Evolutionary conservation across 2,329 filamentous ascomycete species (phyloP), one percentile per base, ranked within the genome.

Genomic region (Diaporthe velutina): DNA sequence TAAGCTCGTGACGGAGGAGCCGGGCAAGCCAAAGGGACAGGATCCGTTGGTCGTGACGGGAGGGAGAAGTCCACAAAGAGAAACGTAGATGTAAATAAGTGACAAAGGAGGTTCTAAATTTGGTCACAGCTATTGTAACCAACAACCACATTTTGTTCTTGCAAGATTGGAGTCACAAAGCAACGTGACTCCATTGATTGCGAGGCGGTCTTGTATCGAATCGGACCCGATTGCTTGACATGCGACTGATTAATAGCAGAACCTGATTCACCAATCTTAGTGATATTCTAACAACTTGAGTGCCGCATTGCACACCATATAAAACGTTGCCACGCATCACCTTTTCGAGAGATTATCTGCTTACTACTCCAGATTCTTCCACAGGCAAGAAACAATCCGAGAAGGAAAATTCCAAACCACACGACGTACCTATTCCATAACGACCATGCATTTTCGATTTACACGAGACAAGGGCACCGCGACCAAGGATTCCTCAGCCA

Each of bases 51-150:
- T 5, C 1, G 22, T 35, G n/a, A 60, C 54, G n/a, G 64, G 64
- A 54, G 64, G 64, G 4, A 68, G 64, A 10, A 68, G 48, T 40
- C 64, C 64, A 13, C 15, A 28, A 68, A 68, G 64, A 68, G 25
- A 13, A 2, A 17, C 48, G 19, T 68, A 5, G 40, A 15, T 30
- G 19, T 1, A 7, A 4, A 13, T 1, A 3, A 12, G 8, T 5
- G 1, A 54, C 25, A 68, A 22, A 54, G 33, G 22, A 52, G 13
- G n/a, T 13, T 4, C 17, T 1, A 4, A 54, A 4, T 50, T 25
- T 45, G 8, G 8, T 22, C 8, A 28, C 4, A 1, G 22, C 22
- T 12, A 6, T 45, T 45, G 15, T 19, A 30, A 45, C 38, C 35
- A 28, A 61, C 13, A 61, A 19, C 2, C 4, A 38, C 38, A 25